A percentile compares a stretch with the other conserved stretches of the same genome.
These are phyloP conservation scores for Metschnikowia anglica DNA, from an alignment of 805 yeast species.

Conservation along the genomic window DNA sequence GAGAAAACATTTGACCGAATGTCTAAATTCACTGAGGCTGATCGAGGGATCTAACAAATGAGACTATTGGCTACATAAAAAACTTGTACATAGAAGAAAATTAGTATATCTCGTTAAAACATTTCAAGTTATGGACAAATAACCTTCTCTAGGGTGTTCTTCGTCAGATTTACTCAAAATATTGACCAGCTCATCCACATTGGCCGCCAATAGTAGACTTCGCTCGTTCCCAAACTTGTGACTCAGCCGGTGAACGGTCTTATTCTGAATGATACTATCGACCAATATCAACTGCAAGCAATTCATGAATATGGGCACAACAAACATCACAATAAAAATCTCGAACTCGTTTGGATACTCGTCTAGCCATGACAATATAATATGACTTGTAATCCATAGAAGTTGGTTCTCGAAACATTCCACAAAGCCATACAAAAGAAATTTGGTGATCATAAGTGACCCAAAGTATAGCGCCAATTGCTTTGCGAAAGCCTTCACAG, in stretches of 20 bases:
- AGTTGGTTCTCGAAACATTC: conserved; percentile 61
- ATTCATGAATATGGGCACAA: conserved; percentile 72
- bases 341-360: conserved; percentile 73
- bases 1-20: not conserved
- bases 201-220: not conserved
- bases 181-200: conserved; percentile 8
- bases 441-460: conserved; percentile 66
- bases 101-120: conserved; percentile 1
- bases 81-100: conserved; percentile 6
- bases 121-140: conserved; percentile 5
- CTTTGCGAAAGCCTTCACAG: conserved; percentile 56
- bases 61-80: not conserved
- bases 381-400: conserved; percentile 58
- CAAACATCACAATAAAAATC: conserved; percentile 81
- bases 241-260: conserved; percentile 36
- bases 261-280: conserved; percentile 71
- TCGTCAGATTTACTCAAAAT: not conserved
- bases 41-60: not conserved
- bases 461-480: conserved; percentile 68
- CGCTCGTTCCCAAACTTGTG: conserved; percentile 5
- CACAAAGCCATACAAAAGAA: conserved; percentile 55
- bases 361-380: conserved; percentile 81
- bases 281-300: conserved; percentile 70
- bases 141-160: not conserved
- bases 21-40: not conserved